Conservation (phyloP, 164 flowering plant genomes). For the Tetracentron sinense region DNA sequence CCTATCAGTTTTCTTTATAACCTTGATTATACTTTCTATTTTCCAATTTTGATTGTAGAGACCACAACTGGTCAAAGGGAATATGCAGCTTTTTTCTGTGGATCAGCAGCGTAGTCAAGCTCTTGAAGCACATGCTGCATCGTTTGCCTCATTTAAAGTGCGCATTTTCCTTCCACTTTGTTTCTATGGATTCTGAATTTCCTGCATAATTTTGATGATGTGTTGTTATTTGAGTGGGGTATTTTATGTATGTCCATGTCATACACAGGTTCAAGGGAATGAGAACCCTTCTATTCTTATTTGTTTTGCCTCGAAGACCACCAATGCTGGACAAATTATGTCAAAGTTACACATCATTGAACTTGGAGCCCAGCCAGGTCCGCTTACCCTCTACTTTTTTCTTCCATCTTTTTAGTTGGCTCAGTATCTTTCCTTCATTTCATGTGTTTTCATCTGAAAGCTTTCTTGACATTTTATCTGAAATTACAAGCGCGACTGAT, state of each 20-base stretch:
- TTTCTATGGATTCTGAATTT: not conserved
- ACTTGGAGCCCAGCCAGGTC: conserved; percentile 99
- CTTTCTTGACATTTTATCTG: too few species aligned
- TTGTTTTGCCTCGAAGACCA: conserved; percentile 77
- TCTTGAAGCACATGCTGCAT: conserved; percentile 98
- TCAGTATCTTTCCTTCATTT: not conserved
- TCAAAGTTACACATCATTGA: conserved; percentile 98
- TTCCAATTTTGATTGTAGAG: conserved; percentile 41
- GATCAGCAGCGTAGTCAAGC: conserved; percentile 99
- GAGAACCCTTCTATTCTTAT: conserved; percentile 82
- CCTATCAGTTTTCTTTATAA: too few species aligned
- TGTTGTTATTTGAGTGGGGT: not conserved
- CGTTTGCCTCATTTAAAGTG: conserved; percentile 86
- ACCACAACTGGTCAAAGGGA: conserved; percentile 96
- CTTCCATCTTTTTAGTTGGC: too few species aligned
- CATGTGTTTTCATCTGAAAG: too few species aligned
- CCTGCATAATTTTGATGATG: not conserved
- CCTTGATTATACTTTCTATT: not conserved
- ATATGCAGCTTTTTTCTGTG: conserved; percentile 96
- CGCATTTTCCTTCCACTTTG: conserved; percentile 9
- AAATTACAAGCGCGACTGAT: not conserved
- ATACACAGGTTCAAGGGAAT: conserved; percentile 85
- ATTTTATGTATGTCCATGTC: conserved; percentile 10
- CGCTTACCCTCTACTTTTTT: not conserved
- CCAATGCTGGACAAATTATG: conserved; percentile 86